Base-by-base conservation (phyloP, 2,329 filamentous ascomycete species). In the Plenodomus lindquistii region DNA sequence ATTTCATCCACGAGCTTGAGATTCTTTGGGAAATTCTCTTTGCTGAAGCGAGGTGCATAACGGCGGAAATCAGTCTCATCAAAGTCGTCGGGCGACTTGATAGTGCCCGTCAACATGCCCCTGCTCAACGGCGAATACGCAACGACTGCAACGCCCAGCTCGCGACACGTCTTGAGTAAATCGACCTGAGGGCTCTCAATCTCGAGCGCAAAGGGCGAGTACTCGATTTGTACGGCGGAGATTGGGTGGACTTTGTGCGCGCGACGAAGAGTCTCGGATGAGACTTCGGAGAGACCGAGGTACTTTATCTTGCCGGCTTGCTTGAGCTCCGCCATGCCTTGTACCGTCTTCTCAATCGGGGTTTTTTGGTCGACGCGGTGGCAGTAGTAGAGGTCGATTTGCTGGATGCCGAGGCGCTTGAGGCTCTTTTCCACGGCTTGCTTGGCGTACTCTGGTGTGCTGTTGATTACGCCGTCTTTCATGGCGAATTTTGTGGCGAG, bases 271-370 rank as follows among this genome's bases (percentile, higher is more conserved):
- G 78, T 78, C 0, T 62, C 60, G 1, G 77, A 66, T 9, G 72
- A 74, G 35, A 74, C 69, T 43, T 79, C 78, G 13, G 70, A 77
- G 2, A 82, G 65, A 3, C 80, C 80, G 2, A 82, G 38, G 34
- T 67, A 65, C 44, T 66, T 68, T 50, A 81, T 75, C 51, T 83
- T 83, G 24, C 80, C 80, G 40, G 62, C 61, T 84, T 79, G 72
- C 1, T 82, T 79, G 24, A 89, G 63, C 62, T 89, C 73, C 2
- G 50, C 77, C 73, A 84, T 72, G 13, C 72, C 78, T 37, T 74
- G 62, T 2, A 83, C 69, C 0, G 79, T 84, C 59, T 73, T 71
- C 59, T 78, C 76, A 40, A 79, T 69, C 2, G 76, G 76, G 4
- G 74, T 77, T 50, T 68, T 71, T 35, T 57, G 55, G 50, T 79